Percentiles rank a stretch among this genome's conserved stretches.
phyloP scores from a whole-genome alignment of 169 alveolate genomes.

The Theileria orientalis region DNA sequence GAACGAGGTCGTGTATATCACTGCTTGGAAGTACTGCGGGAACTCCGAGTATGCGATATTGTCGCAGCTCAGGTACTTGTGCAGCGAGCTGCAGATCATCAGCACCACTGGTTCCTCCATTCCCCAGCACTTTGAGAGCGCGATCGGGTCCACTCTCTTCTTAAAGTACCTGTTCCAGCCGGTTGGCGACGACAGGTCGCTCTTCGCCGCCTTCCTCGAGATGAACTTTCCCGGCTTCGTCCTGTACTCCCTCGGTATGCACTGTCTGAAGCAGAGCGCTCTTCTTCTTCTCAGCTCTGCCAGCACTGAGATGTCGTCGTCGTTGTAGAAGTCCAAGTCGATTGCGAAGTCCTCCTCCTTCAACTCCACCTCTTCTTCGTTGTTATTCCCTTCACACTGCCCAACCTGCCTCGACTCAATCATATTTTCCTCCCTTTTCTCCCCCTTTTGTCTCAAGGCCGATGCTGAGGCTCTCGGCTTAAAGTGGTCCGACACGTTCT shows the following conservation, averaged over 20 bases:
- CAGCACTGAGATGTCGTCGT: conserved; percentile 17
- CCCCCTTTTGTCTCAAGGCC: not conserved
- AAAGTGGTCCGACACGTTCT: not conserved
- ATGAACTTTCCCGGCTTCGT: not conserved
- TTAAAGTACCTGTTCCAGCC: conserved; percentile 41
- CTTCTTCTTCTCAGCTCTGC: conserved; percentile 12
- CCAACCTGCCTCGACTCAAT: not conserved
- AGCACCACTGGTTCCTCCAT: conserved; percentile 39
- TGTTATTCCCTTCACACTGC: too few relatives aligned
- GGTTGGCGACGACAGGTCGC: not conserved
- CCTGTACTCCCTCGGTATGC: not conserved
- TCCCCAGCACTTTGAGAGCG: conserved; percentile 31
- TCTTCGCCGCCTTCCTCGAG: not conserved
- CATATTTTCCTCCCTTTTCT: not conserved
- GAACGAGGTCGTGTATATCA: conserved; percentile 31
- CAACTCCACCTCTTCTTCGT: not conserved
- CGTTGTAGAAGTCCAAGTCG: conserved; percentile 10
- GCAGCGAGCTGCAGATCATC: conserved; percentile 22
- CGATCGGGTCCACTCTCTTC: conserved; percentile 6
- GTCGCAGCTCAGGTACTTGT: conserved; percentile 20
- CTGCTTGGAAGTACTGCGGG: conserved; percentile 21
- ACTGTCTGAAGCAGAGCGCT: conserved; percentile 2
- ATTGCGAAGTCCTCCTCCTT: conserved; percentile 3
- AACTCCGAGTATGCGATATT: conserved; percentile 13
- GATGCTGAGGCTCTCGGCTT: not conserved